A percentile compares a stretch with the other conserved stretches of the same genome.
phyloP scores from a whole-genome alignment of 257 asterid species.

The Ilex aquifolium region DNA sequence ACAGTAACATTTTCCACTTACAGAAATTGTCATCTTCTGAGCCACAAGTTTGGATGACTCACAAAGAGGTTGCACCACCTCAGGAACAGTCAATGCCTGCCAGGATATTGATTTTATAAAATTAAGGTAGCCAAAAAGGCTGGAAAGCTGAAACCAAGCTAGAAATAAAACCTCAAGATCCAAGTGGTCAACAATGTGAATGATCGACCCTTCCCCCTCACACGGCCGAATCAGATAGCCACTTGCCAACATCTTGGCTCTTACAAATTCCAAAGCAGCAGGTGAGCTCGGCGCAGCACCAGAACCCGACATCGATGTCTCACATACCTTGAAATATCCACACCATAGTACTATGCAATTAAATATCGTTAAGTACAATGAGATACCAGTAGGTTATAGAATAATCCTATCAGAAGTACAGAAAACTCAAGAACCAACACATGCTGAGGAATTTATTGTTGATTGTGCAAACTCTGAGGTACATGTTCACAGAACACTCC shows the following conservation, averaged over 20 bases:
- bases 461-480: no score
- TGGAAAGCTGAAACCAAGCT: not conserved
- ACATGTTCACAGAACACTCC: no score
- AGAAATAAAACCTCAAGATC: constrained; percentile 33
- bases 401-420: no score
- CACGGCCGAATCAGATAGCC: constrained; percentile 39
- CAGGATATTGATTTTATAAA: not conserved
- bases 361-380: no score
- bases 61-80: no score
- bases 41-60: no score
- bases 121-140: not conserved
- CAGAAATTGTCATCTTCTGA: no score
- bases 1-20: no score
- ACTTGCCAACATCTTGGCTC: constrained; percentile 40
- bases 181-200: constrained; percentile 13
- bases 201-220: constrained; percentile 29
- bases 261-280: constrained; percentile 33
- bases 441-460: no score
- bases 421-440: no score
- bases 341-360: not conserved
- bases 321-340: constrained; percentile 34
- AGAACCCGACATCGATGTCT: constrained; percentile 33
- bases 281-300: constrained; percentile 34
- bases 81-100: no score
- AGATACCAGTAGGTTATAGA: no score